These are phyloP conservation scores for Xenoacremonium recifei DNA, from an alignment of 2,329 filamentous ascomycete genomes.

Conservation along the genomic window DNA sequence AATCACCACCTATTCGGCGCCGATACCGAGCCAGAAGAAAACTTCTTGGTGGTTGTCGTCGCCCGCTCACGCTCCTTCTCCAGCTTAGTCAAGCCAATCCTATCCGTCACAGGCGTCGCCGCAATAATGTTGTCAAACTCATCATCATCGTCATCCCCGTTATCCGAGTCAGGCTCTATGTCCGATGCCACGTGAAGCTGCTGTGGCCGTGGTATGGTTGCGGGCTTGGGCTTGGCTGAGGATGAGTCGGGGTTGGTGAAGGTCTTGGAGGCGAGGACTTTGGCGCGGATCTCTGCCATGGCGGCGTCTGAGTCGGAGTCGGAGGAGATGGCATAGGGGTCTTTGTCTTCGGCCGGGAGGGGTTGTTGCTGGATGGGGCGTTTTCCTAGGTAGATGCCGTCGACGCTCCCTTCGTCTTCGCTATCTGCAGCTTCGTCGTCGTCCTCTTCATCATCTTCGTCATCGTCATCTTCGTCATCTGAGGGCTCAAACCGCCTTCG, in stretches of 20 bases:
- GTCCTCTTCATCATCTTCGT: slow-evolving; percentile 47
- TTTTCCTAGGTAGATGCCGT: slow-evolving; percentile 62
- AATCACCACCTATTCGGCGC: slow-evolving; percentile 48
- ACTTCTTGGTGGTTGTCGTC: slow-evolving; percentile 48
- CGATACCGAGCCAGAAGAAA: slow-evolving; percentile 47
- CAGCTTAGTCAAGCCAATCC: slow-evolving; percentile 63
- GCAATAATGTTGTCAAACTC: slow-evolving; percentile 93
- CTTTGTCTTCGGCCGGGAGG: slow-evolving; percentile 48
- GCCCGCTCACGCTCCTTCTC: slow-evolving; percentile 54
- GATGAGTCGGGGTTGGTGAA: slow-evolving; percentile 55
- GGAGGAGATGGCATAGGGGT: slow-evolving; percentile 76
- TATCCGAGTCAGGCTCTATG: slow-evolving; percentile 70
- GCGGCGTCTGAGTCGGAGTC: slow-evolving; percentile 77
- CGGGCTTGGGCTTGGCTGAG: slow-evolving; percentile 52
- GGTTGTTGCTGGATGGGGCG: slow-evolving; percentile 35
- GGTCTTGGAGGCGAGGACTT: slow-evolving; percentile 87
- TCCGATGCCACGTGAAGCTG: slow-evolving; percentile 60
- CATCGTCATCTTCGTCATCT: slow-evolving; percentile 53
- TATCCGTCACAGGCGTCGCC: slow-evolving; percentile 85
- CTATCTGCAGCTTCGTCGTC: slow-evolving; percentile 44
- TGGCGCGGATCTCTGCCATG: slow-evolving; percentile 88
- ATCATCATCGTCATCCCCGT: slow-evolving; percentile 61
- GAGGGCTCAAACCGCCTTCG: slow-evolving; percentile 54
- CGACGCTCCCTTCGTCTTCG: slow-evolving; percentile 42
- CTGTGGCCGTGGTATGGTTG: slow-evolving; percentile 62